Conservation (phyloP, 148 eudicot genomes). For the Nepenthes gracilis region DNA sequence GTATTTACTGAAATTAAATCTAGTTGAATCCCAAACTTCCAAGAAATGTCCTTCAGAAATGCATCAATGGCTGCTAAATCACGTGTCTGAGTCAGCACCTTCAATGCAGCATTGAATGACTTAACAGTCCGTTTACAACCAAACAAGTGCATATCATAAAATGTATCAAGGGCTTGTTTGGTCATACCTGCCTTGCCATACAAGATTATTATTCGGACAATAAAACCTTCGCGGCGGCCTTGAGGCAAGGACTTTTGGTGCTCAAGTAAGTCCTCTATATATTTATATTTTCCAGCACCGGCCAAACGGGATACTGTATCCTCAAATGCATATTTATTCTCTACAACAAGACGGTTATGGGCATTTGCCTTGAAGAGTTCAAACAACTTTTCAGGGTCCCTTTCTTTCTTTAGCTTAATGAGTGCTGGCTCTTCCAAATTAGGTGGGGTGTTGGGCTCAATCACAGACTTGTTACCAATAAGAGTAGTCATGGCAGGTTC, state of each 20-base stretch:
- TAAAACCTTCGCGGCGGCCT: conserved; percentile 73
- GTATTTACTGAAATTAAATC: conserved; percentile 61
- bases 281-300: conserved; percentile 48
- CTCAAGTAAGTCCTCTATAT: conserved; percentile 62
- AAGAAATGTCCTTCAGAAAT: conserved; percentile 38
- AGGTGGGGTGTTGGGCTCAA: conserved; percentile 1
- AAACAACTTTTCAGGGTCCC: conserved; percentile 66
- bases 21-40: conserved; percentile 32
- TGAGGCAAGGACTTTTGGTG: conserved; percentile 72
- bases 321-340: conserved; percentile 61
- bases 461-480: background rate
- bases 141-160: conserved; percentile 55
- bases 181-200: conserved; percentile 79
- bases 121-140: conserved; percentile 66
- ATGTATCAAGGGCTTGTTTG: conserved; percentile 55
- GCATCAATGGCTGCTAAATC: conserved; percentile 33
- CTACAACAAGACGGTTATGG: conserved; percentile 45
- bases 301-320: conserved; percentile 69
- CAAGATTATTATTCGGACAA: conserved; percentile 68
- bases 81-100: conserved; percentile 40
- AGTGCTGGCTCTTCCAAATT: conserved; percentile 52
- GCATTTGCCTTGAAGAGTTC: conserved; percentile 57
- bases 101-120: conserved; percentile 65
- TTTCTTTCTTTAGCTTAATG: conserved; percentile 50
- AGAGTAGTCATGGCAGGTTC: background rate